Conservation (phyloP, 78 protist species). For the slime mould (Dictyostelium discoideum) region DNA sequence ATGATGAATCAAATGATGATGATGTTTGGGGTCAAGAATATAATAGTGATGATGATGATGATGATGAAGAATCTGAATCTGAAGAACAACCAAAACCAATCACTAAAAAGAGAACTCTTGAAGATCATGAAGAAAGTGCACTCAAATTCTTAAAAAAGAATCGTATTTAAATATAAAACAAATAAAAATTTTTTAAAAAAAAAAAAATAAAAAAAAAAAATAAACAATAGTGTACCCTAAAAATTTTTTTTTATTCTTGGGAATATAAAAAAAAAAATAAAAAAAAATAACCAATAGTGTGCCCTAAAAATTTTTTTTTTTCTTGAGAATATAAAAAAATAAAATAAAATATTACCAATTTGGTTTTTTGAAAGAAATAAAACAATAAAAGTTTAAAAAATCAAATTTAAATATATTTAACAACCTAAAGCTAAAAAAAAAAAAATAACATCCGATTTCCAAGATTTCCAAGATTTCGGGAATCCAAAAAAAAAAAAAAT, state of each 20-base stretch:
- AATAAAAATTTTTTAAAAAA: not conserved
- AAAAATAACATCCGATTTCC: too few relatives aligned
- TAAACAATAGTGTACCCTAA: not conserved
- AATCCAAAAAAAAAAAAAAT: too few relatives aligned
- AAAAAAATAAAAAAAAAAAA: not conserved
- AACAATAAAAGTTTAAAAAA: too few relatives aligned
- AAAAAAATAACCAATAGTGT: not conserved
- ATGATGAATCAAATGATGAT: slow-evolving; percentile 16
- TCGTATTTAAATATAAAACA: not conserved
- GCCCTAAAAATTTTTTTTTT: too few relatives aligned
- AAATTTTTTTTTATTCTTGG: too few relatives aligned
- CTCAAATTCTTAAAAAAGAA: slow-evolving; percentile 31
- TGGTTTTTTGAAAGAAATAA: too few relatives aligned
- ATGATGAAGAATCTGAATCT: slow-evolving; percentile 18
- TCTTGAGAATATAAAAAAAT: too few relatives aligned
- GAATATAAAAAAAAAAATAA: too few relatives aligned
- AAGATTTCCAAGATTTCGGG: too few relatives aligned
- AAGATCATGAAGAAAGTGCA: slow-evolving; percentile 46
- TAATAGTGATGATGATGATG: slow-evolving; percentile 3
- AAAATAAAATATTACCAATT: too few relatives aligned
- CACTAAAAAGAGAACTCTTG: slow-evolving; percentile 22
- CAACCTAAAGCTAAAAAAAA: too few relatives aligned
- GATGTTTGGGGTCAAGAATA: slow-evolving; percentile 28
- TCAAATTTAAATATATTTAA: too few relatives aligned
- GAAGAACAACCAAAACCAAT: not conserved